These are phyloP conservation scores for Leptographium radiaticola DNA, from an alignment of 2,329 filamentous ascomycete genomes.

Conservation along the genomic window DNA sequence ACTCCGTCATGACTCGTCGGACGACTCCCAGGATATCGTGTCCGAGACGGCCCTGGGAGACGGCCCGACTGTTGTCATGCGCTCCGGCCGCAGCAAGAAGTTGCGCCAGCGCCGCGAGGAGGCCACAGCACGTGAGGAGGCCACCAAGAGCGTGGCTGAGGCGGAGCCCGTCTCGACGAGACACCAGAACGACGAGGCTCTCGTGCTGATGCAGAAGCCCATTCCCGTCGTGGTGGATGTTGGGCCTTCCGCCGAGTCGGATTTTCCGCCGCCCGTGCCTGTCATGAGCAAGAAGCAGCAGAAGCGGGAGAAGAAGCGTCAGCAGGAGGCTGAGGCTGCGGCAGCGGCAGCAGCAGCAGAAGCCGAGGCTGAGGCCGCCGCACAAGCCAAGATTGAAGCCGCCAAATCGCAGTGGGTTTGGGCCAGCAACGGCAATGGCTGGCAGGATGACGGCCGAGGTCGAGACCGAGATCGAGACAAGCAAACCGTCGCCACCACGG, in stretches of 20 bases:
- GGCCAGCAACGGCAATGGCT: background rate
- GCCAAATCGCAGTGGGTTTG: background rate
- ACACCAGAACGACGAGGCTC: too few species aligned
- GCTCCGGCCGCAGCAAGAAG: constrained; percentile 5
- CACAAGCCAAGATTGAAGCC: background rate
- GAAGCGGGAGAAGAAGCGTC: background rate
- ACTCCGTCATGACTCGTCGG: constrained; percentile 21
- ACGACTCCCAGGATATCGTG: constrained; percentile 21
- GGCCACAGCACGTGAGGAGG: background rate
- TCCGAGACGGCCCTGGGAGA: constrained; percentile 13
- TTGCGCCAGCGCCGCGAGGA: constrained; percentile 3
- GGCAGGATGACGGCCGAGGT: background rate
- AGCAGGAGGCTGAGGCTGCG: background rate
- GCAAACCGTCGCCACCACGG: constrained; percentile 13
- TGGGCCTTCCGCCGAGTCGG: too few species aligned
- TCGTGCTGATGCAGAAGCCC: too few species aligned
- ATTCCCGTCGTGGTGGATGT: too few species aligned
- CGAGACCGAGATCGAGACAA: constrained; percentile 7
- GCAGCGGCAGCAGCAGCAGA: background rate
- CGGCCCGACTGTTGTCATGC: constrained; percentile 1
- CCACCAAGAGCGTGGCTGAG: background rate
- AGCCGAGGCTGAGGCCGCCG: background rate
- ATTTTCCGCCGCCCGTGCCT: too few species aligned
- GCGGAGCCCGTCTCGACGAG: background rate
- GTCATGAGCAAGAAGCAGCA: background rate